Evolutionary conservation across 495 filamentous ascomycete species (phyloP), one percentile per base, ranked within the genome.

Genomic region (Penicillium nucicola): DNA sequence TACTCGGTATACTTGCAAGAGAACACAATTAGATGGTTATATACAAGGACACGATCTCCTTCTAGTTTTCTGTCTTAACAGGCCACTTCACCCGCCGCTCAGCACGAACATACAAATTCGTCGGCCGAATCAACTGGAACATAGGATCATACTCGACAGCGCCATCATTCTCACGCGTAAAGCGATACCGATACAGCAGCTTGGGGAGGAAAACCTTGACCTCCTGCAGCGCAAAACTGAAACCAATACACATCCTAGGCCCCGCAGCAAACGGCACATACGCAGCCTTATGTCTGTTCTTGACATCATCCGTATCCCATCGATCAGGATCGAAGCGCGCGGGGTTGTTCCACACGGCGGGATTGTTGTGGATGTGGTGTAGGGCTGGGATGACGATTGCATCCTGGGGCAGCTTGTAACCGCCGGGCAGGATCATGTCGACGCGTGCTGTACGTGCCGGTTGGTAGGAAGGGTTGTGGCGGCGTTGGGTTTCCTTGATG

Each of bases 201-300:
- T 81, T 71, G 0, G 69, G 53, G 41, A 84, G 41, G 25, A 81
- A 65, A 1, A 77, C 62, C 64, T 80, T 80, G 50, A 81, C 62
- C 49, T 84, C 78, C 39, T 67, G 61, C 17, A 84, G 53, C 0
- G 79, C 81, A 57, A 83, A 78, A 58, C 81, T 83, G 58, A 82
- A 83, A 0, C 79, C 80, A 47, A 84, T 78, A 56, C 80, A 83
- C 54, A 66, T 67, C 0, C 81, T 59, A 0, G 64, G 63, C 0
- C 80, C 80, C 7, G 69, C 65, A 0, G 72, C 79, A 39, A 84
- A 83, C 0, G 79, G 79, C 3, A 75, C 64, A 56, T 83, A 84
- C 1, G 72, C 53, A 2, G 57, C 66, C 36, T 68, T 67, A 35
- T 72, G 75, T 8, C 69, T 41, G 36, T 62, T 66, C 61, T 78